Evolutionary conservation across 805 yeast genomes (phyloP).

Genomic region (Candida taoyuanica): DNA sequence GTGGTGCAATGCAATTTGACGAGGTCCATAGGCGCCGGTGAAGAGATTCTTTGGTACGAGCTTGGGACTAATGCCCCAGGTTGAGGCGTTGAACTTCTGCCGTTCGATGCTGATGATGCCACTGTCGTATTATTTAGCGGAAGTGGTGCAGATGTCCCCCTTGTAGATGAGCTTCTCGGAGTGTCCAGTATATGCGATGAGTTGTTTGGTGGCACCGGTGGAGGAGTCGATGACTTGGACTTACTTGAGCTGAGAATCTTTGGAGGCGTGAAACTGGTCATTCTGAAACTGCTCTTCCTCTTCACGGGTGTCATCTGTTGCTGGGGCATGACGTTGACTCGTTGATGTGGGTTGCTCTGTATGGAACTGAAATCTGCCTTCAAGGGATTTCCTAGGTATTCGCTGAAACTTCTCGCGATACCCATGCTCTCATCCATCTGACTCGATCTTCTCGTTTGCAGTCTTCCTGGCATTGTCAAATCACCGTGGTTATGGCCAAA

Average conservation of each 20-base stretch:
- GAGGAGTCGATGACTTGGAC: conserved; percentile 2
- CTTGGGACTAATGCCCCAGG: conserved; percentile 7
- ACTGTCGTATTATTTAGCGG: too few species aligned
- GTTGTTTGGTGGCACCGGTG: neutral
- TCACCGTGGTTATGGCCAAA: conserved; percentile 22
- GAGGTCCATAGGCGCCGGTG: conserved; percentile 1
- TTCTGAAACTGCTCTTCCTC: conserved; percentile 8
- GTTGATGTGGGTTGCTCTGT: conserved; percentile 1
- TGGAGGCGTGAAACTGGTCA: conserved; percentile 7
- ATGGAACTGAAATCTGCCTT: conserved; percentile 16
- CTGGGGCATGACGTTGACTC: conserved; percentile 13
- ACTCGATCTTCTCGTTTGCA: conserved; percentile 12
- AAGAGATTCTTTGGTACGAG: neutral
- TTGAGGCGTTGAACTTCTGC: conserved; percentile 10
- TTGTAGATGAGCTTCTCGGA: too few species aligned
- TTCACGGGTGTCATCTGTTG: conserved; percentile 8
- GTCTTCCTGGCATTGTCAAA: conserved; percentile 11
- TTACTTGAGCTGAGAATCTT: neutral
- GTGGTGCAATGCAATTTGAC: conserved; percentile 40
- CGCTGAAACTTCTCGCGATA: conserved; percentile 14
- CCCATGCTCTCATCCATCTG: conserved; percentile 2
- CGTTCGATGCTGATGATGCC: too few species aligned
- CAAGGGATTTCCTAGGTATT: conserved; percentile 17
- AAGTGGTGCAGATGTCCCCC: too few species aligned
- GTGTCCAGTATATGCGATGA: neutral